phyloP scores from a whole-genome alignment of 2,329 filamentous ascomycete genomes.

The Cladophialophora chaetospira region DNA sequence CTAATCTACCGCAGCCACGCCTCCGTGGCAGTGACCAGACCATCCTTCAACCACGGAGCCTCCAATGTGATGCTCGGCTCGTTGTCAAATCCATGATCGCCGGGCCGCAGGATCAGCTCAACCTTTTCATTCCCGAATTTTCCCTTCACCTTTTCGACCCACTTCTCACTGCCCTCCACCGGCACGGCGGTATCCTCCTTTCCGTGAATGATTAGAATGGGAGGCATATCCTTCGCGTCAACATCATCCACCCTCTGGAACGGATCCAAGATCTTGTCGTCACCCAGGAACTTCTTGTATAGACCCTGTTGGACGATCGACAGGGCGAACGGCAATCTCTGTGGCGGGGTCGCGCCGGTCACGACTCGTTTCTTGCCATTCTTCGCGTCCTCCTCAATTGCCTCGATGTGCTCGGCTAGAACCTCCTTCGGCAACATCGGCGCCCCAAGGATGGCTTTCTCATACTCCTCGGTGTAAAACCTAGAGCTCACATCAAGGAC shows the following conservation, averaged over 20 bases:
- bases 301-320: conserved; percentile 9
- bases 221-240: neutral
- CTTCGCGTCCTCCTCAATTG: conserved; percentile 1
- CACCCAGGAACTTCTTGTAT: conserved; percentile 1
- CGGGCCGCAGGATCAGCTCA: neutral
- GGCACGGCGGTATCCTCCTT: conserved; percentile 1
- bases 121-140: conserved; percentile 1
- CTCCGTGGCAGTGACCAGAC: neutral
- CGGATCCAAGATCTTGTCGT: conserved; percentile 10
- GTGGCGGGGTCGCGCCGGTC: neutral
- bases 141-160: neutral
- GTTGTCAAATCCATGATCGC: conserved; percentile 9
- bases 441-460: conserved; percentile 1
- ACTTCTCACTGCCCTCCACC: conserved; percentile 10
- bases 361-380: neutral
- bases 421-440: neutral
- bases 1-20: conserved; percentile 1
- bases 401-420: neutral
- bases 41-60: conserved; percentile 1
- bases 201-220: conserved; percentile 7
- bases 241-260: conserved; percentile 3
- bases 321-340: conserved; percentile 3
- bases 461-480: conserved; percentile 6
- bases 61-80: neutral
- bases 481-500: neutral